These are phyloP conservation scores for Triticum turgidum DNA, from an alignment of 176 grass and related monocot genomes.

Conservation along the genomic window DNA sequence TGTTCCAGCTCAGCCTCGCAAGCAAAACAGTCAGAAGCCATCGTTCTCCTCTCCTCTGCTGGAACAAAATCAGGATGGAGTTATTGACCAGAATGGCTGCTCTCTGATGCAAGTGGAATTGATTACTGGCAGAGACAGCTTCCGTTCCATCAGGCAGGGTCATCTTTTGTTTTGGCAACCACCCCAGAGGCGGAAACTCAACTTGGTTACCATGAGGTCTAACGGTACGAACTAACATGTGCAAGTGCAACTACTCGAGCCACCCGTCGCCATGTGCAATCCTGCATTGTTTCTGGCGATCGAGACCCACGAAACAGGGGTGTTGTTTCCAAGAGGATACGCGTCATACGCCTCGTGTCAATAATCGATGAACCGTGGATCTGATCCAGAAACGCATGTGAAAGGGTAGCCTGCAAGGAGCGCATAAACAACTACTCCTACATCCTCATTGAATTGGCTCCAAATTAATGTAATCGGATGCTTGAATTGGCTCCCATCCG, in stretches of 20 bases:
- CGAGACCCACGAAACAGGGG: not conserved
- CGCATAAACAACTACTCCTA: too few relatives aligned
- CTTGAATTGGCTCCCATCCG: not conserved
- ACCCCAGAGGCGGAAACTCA: not conserved
- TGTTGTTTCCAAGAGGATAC: not conserved
- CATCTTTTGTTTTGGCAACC: too few relatives aligned
- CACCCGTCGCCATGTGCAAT: not conserved
- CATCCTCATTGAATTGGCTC: not conserved
- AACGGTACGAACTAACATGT: not conserved
- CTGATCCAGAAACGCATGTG: too few relatives aligned
- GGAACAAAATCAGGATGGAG: not conserved
- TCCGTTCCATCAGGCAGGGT: not conserved
- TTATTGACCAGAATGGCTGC: not conserved
- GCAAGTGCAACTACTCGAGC: not conserved
- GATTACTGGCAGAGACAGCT: not conserved
- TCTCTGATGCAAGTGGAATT: not conserved
- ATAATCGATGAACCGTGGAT: not conserved
- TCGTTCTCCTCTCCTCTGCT: not conserved
- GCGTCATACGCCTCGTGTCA: not conserved
- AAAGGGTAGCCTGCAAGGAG: too few relatives aligned
- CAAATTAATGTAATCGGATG: not conserved
- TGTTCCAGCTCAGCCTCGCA: not conserved
- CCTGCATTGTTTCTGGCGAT: not conserved
- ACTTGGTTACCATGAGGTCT: not conserved
- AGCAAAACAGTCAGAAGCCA: not conserved